These are phyloP conservation scores for Mallotus japonicus DNA, from an alignment of 441 rosid genomes.

Conservation along the genomic window DNA sequence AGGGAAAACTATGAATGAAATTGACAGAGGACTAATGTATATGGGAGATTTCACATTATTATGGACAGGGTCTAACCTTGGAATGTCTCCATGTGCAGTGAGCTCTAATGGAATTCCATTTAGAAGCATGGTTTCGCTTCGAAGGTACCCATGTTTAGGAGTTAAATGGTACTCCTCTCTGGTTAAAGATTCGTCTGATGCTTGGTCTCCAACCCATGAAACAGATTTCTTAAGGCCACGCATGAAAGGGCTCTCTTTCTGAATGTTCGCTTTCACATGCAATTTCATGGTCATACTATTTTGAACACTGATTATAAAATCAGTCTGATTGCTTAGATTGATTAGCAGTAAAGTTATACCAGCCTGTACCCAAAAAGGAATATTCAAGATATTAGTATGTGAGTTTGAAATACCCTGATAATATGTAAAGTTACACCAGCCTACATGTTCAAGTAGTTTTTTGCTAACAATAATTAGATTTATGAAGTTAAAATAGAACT, in stretches of 20 bases:
- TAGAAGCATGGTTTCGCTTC: conserved; percentile 67
- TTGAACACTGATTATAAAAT: conserved; percentile 44
- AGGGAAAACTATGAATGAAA: conserved; percentile 76
- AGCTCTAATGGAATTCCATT: conserved; percentile 69
- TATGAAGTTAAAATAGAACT: neutral
- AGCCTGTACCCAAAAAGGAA: conserved; percentile 38
- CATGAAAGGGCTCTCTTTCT: conserved; percentile 34
- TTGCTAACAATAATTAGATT: too few species aligned
- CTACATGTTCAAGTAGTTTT: too few species aligned
- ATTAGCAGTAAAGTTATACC: conserved; percentile 82
- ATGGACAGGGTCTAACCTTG: conserved; percentile 53
- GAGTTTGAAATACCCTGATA: too few species aligned
- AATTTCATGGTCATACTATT: conserved; percentile 39
- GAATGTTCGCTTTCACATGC: conserved; percentile 16
- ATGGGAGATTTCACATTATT: conserved; percentile 47
- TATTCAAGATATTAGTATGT: too few species aligned
- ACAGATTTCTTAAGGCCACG: conserved; percentile 55
- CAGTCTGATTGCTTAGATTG: conserved; percentile 72
- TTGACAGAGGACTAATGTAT: conserved; percentile 52
- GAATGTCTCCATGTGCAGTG: conserved; percentile 52
- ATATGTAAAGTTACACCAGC: too few species aligned
- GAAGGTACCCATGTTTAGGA: conserved; percentile 59
- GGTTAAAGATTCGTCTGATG: conserved; percentile 38
- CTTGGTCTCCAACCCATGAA: conserved; percentile 60
- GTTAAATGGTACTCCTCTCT: conserved; percentile 94